A percentile compares a stretch with the other conserved stretches of the same genome.
phyloP scores from a whole-genome alignment of 2,329 filamentous ascomycete species.

The Colletotrichum lentis region DNA sequence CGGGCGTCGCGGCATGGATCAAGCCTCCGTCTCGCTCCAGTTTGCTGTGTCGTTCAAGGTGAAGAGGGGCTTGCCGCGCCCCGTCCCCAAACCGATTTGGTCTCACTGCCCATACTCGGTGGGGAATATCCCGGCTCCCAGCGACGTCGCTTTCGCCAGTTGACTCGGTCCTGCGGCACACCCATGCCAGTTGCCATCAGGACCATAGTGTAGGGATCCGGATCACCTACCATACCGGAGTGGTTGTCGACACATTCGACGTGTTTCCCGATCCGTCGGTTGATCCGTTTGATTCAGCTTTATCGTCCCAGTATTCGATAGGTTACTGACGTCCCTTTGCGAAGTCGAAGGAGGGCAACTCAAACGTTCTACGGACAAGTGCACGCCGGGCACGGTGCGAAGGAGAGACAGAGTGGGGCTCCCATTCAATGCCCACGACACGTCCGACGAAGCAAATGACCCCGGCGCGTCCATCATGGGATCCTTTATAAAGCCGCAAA shows the following conservation, averaged over 20 bases:
- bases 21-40: conserved; percentile 26
- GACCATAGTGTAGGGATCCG: too few species aligned
- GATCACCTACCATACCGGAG: too few species aligned
- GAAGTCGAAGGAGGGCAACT: background rate
- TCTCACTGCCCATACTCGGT: conserved; percentile 25
- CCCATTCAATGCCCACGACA: background rate
- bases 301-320: background rate
- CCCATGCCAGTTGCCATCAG: background rate
- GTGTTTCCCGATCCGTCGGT: conserved; percentile 5
- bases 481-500: background rate
- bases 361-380: background rate
- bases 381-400: background rate
- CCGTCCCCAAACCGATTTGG: conserved; percentile 30
- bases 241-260: background rate
- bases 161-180: background rate
- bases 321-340: background rate
- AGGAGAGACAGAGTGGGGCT: background rate
- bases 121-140: conserved; percentile 18
- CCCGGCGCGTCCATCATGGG: background rate
- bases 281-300: background rate
- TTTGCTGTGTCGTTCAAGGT: conserved; percentile 28
- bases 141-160: background rate
- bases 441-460: background rate
- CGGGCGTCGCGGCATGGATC: conserved; percentile 28
- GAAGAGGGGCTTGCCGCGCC: conserved; percentile 23